These are phyloP conservation scores for Fusarium sp. DNA, from an alignment of 2,329 filamentous ascomycete genomes.

Conservation along the genomic window DNA sequence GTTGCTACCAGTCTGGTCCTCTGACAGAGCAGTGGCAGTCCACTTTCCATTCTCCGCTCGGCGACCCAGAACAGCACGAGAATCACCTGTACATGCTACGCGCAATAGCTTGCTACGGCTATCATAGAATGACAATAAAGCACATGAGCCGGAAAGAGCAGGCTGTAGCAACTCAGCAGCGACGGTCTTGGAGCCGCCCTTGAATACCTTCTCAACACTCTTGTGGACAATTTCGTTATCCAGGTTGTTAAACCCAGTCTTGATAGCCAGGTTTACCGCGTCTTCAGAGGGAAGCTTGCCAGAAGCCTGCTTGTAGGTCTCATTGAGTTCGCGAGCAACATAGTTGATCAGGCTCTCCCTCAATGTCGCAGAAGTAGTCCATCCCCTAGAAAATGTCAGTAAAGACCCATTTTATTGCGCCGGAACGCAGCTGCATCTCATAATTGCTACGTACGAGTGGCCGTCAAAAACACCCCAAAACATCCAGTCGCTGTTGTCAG, in stretches of 20 bases:
- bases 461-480: constrained; percentile 99
- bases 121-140: constrained; percentile 96
- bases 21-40: constrained; percentile 88
- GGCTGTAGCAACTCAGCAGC: constrained; percentile 93
- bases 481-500: constrained; percentile 90
- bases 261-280: constrained; percentile 90
- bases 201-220: constrained; percentile 90
- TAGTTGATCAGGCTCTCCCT: constrained; percentile 92
- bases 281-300: constrained; percentile 77
- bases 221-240: constrained; percentile 96
- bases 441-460: constrained; percentile 75
- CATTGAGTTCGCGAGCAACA: constrained; percentile 92
- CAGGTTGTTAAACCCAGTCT: constrained; percentile 86
- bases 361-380: constrained; percentile 97
- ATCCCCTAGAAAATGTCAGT: constrained; percentile 71
- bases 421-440: background rate
- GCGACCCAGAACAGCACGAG: constrained; percentile 91
- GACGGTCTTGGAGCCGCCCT: constrained; percentile 87
- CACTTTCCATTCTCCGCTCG: constrained; percentile 85
- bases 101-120: constrained; percentile 85
- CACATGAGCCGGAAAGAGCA: constrained; percentile 96
- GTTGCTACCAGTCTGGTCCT: constrained; percentile 93
- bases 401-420: background rate
- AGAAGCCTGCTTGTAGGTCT: constrained; percentile 82
- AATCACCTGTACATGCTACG: constrained; percentile 97